phyloP scores from a whole-genome alignment of 768 basidiomycete species.

The Pleurotus platypus region DNA sequence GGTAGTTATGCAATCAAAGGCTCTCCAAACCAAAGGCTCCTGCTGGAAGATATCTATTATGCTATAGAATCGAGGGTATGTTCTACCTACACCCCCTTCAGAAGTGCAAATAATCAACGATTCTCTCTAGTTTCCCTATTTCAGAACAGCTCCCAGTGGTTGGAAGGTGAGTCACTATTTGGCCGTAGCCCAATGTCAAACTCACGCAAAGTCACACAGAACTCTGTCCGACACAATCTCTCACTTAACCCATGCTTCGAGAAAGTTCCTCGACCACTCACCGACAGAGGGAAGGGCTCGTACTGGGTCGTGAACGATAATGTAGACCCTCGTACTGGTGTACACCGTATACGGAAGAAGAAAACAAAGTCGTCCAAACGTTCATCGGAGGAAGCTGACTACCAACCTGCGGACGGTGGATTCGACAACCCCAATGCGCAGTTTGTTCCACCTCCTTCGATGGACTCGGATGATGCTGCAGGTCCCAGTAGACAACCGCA shows the following conservation, averaged over 20 bases:
- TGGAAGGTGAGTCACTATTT: conserved; percentile 69
- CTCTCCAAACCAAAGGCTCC: conserved; percentile 79
- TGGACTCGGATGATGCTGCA: conserved; percentile 53
- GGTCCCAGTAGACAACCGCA: conserved; percentile 58
- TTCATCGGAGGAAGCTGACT: conserved; percentile 60
- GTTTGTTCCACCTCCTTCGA: conserved; percentile 48
- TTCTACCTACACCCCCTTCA: conserved; percentile 13
- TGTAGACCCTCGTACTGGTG: conserved; percentile 85
- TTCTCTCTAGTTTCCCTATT: conserved; percentile 74
- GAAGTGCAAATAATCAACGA: conserved; percentile 12
- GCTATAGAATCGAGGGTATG: conserved; percentile 85
- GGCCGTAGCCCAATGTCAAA: conserved; percentile 34
- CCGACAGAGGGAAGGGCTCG: conserved; percentile 86
- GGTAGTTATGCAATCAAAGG: conserved; percentile 87
- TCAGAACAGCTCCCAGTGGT: conserved; percentile 81
- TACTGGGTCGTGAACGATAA: conserved; percentile 93
- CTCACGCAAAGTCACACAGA: conserved; percentile 44
- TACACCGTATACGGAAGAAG: conserved; percentile 87
- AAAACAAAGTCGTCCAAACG: conserved; percentile 60
- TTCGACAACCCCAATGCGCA: conserved; percentile 57
- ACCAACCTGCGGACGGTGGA: conserved; percentile 46
- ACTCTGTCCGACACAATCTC: conserved; percentile 87
- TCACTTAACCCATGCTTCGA: conserved; percentile 90
- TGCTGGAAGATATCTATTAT: conserved; percentile 89
- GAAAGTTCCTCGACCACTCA: conserved; percentile 87